Evolutionary conservation across 2,329 filamentous ascomycete species (phyloP), one percentile per base, ranked within the genome.

Genomic region (Lecanosticta acicola): DNA sequence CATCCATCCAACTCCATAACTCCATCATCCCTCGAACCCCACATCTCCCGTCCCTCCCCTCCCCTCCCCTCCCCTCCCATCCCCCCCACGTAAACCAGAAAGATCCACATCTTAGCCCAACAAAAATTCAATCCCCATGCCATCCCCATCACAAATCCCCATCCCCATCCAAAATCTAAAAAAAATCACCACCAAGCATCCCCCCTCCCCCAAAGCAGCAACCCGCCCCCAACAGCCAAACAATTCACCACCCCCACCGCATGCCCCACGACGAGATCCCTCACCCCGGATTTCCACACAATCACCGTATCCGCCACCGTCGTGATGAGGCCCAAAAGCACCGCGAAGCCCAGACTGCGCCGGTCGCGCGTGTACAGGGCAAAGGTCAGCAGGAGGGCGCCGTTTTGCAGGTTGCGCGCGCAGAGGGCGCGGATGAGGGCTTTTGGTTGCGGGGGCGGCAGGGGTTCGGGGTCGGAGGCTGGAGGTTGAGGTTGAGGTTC

Each of bases 341-440:
- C 41, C 29, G 55, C 56, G 33, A 60, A 50, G 0, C 63, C 63
- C 47, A 65, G 42, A 33, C 60, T 57, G 41, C 46, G 55, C 13
- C 63, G 43, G 49, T 65, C 62, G 18, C 59, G 45, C n/a, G 54
- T 58, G 36, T 63, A 63, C 32, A 49, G 53, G 13, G 56, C 63
- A 24, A 65, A 54, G 19, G 62, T 59, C 32, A 65, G 46, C 8
- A 65, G 40, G 42, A 64, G 37, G 3, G 59, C 50, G 16, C 61
- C 62, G 24, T 65, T 59, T 36, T 62, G 56, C 3, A 65, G 45
- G 32, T 65, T 64, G 16, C 63, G 46, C 17, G 58, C 56, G 5
- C 61, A 61, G 13, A 63, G 53, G 5, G 61, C 59, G 29, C 53
- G 46, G 11, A 59, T 48, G 2, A 62, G 53, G 5, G 54, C 63